phyloP scores from a whole-genome alignment of 768 basidiomycete genomes.

The Ramaria sp. region DNA sequence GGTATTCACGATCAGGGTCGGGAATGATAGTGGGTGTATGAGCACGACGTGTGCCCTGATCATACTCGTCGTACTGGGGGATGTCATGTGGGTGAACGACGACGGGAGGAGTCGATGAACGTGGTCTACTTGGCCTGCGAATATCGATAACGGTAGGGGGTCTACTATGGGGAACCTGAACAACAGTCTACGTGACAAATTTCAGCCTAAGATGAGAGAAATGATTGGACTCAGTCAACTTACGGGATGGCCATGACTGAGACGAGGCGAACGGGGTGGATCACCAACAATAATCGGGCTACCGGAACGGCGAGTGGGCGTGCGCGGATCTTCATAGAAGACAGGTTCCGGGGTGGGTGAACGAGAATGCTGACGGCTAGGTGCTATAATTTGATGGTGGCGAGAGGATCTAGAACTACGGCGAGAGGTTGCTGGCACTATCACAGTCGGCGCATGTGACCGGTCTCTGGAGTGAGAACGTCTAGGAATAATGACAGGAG shows the following conservation, averaged over 20 bases:
- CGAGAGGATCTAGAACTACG: no score
- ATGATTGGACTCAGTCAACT: no score
- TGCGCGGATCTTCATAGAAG: not conserved
- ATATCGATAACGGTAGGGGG: not conserved
- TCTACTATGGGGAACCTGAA: not conserved
- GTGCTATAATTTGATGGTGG: no score
- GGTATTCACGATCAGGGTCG: not conserved
- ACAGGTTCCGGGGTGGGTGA: not conserved
- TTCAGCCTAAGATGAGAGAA: not conserved
- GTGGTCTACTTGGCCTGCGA: not conserved
- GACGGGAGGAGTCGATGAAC: not conserved
- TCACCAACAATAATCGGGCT: not conserved
- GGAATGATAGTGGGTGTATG: conserved; percentile 3
- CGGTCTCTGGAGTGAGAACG: no score
- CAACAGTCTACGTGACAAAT: not conserved
- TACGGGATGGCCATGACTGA: no score
- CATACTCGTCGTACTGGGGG: not conserved
- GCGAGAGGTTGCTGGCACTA: no score
- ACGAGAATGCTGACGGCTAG: no score
- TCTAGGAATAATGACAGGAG: no score
- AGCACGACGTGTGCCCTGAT: not conserved
- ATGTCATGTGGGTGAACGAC: not conserved
- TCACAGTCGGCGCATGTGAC: no score
- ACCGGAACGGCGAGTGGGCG: not conserved
- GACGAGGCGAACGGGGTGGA: no score